Percentiles rank a stretch among this genome's conserved stretches.
Evolutionary conservation across 2,329 filamentous ascomycete species (phyloP).

Genomic region (Niveomyces coronatus): DNA sequence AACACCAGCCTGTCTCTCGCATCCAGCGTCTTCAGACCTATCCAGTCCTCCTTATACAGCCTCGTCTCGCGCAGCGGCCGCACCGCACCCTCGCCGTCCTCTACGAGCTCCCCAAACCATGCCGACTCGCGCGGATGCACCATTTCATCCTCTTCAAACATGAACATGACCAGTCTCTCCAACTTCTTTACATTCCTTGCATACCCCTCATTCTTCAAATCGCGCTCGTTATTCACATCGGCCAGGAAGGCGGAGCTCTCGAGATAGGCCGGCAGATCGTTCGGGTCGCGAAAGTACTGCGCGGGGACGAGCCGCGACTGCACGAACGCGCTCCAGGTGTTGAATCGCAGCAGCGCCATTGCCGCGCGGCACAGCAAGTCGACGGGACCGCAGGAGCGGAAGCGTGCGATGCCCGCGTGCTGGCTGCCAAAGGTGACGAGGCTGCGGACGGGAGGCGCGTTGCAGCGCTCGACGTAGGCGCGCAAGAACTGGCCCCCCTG

Average conservation of each 20-base stretch:
- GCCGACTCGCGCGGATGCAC: slow-evolving; percentile 83
- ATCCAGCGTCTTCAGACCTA: slow-evolving; percentile 73
- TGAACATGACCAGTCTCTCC: slow-evolving; percentile 75
- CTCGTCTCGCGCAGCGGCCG: slow-evolving; percentile 57
- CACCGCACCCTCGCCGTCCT: slow-evolving; percentile 60
- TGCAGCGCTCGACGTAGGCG: slow-evolving; percentile 82
- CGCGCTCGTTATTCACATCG: slow-evolving; percentile 90
- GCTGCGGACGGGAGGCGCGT: slow-evolving; percentile 60
- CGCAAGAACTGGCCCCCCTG: slow-evolving; percentile 96
- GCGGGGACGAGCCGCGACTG: slow-evolving; percentile 79
- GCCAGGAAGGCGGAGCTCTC: slow-evolving; percentile 79
- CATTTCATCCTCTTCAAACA: slow-evolving; percentile 78
- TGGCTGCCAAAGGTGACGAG: slow-evolving; percentile 84
- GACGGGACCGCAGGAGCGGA: slow-evolving; percentile 57
- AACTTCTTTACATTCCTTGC: slow-evolving; percentile 57
- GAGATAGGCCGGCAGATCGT: slow-evolving; percentile 58
- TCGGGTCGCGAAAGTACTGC: slow-evolving; percentile 79
- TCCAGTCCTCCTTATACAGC: slow-evolving; percentile 87
- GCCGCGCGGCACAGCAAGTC: slow-evolving; percentile 79
- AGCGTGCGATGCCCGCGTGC: slow-evolving; percentile 84
- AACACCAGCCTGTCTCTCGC: slow-evolving; percentile 70
- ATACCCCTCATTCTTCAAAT: slow-evolving; percentile 63
- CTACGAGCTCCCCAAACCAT: slow-evolving; percentile 86
- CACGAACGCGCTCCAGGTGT: slow-evolving; percentile 70
- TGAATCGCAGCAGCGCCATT: slow-evolving; percentile 65